Evolutionary conservation across 1,139 yeast genomes (phyloP).

Genomic region (Casaregolazyma lundiana): DNA sequence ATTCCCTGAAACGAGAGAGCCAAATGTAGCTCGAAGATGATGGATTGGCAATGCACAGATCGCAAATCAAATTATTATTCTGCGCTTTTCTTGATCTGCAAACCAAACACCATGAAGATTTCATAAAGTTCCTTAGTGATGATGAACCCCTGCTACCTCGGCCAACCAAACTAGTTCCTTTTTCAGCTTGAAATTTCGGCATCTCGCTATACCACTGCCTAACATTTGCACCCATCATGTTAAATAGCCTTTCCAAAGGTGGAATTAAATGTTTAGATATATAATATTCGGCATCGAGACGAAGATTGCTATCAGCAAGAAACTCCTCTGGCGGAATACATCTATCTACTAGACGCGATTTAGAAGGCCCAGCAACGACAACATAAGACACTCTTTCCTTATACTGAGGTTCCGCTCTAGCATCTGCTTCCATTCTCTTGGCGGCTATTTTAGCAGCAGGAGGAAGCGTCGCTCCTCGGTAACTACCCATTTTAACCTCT

Average conservation of each 20-base stretch:
- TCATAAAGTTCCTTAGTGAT: constrained; percentile 23
- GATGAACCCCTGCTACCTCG: constrained; percentile 5
- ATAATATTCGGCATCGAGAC: constrained; percentile 79
- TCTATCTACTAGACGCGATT: constrained; percentile 67
- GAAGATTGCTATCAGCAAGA: constrained; percentile 36
- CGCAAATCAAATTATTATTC: constrained; percentile 19
- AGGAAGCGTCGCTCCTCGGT: constrained; percentile 66
- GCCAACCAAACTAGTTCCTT: constrained; percentile 13
- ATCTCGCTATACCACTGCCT: constrained; percentile 72
- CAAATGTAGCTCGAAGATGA: constrained; percentile 19
- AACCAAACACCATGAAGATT: constrained; percentile 25
- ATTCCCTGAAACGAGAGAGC: constrained; percentile 17
- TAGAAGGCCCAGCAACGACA: constrained; percentile 63
- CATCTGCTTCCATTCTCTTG: constrained; percentile 57
- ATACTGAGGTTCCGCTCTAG: constrained; percentile 78
- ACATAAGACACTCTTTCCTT: constrained; percentile 84
- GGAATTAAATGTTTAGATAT: constrained; percentile 80
- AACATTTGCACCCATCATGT: constrained; percentile 76
- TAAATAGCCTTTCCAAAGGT: constrained; percentile 80
- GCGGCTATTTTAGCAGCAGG: constrained; percentile 86
- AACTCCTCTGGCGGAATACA: constrained; percentile 76
- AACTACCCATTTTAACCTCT: constrained; percentile 80
- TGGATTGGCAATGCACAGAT: constrained; percentile 17
- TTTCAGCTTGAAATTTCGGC: constrained; percentile 39
- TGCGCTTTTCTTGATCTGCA: constrained; percentile 19